Percentiles rank a stretch among this genome's conserved stretches.
phyloP scores from a whole-genome alignment of 208 protist genomes.

The Leishmania tropica region DNA sequence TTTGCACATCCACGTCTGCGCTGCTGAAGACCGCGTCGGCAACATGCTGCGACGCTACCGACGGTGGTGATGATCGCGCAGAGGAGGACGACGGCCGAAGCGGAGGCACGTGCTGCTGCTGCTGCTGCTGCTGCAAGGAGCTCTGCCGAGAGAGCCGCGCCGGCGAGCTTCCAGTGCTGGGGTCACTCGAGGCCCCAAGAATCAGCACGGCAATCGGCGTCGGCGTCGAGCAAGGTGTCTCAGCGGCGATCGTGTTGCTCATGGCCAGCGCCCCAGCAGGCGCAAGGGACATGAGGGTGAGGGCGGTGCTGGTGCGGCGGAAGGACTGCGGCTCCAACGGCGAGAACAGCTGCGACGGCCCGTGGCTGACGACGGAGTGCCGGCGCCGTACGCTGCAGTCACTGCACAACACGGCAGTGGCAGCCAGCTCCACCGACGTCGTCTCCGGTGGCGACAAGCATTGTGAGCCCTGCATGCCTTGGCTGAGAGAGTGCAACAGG shows the following conservation, averaged over 20 bases:
- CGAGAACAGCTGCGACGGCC: conserved; percentile 39
- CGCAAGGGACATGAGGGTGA: conserved; percentile 27
- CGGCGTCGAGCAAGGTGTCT: conserved; percentile 3
- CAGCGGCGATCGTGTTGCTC: conserved; percentile 12
- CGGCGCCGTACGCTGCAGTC: neutral
- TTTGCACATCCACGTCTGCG: neutral
- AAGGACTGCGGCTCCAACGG: conserved; percentile 27
- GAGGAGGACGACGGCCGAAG: neutral
- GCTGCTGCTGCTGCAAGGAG: neutral
- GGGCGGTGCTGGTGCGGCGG: conserved; percentile 23
- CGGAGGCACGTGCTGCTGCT: conserved; percentile 2
- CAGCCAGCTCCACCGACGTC: conserved; percentile 10
- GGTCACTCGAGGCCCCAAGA: neutral
- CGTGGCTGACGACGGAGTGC: conserved; percentile 24
- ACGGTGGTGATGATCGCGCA: neutral
- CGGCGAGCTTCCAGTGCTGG: conserved; percentile 1
- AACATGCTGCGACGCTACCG: neutral
- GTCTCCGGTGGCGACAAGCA: conserved; percentile 26
- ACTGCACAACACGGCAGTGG: neutral
- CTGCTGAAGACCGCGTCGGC: neutral
- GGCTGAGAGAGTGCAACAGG: conserved; percentile 23
- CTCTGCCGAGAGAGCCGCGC: neutral
- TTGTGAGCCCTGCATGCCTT: conserved; percentile 31
- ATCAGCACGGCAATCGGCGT: neutral
- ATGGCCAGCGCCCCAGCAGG: conserved; percentile 7